These are phyloP conservation scores for Leptoxyphium fumago DNA, from an alignment of 2,329 filamentous ascomycete species.

Conservation along the genomic window DNA sequence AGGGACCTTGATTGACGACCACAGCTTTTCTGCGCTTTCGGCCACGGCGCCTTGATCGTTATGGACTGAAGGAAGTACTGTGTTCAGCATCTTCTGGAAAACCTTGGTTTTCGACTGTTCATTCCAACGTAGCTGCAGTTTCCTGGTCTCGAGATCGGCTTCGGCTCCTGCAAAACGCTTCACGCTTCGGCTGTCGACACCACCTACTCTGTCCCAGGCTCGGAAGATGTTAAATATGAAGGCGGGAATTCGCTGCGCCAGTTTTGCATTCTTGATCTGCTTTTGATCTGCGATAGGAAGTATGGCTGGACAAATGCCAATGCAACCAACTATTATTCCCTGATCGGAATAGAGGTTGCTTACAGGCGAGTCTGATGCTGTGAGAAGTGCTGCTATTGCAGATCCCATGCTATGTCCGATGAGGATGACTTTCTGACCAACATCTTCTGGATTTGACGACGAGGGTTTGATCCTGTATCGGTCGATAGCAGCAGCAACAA, in stretches of 20 bases:
- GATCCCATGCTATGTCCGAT: conserved; percentile 88
- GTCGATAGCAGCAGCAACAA: conserved; percentile 62
- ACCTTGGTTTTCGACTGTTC: conserved; percentile 68
- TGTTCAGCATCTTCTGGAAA: conserved; percentile 59
- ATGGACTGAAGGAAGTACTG: not conserved
- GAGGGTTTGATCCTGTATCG: conserved; percentile 51
- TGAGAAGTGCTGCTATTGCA: conserved; percentile 58
- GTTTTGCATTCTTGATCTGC: conserved; percentile 34
- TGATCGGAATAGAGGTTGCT: conserved; percentile 37
- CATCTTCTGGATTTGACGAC: conserved; percentile 6
- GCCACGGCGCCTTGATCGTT: conserved; percentile 37
- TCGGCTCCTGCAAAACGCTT: conserved; percentile 56
- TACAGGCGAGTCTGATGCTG: conserved; percentile 43
- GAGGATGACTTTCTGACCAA: conserved; percentile 56
- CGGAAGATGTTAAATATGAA: conserved; percentile 64
- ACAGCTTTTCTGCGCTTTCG: conserved; percentile 42
- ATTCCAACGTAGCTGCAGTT: conserved; percentile 62
- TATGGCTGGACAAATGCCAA: conserved; percentile 69
- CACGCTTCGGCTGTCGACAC: conserved; percentile 63
- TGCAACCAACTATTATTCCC: conserved; percentile 52
- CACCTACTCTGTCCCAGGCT: conserved; percentile 64
- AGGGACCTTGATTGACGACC: conserved; percentile 58
- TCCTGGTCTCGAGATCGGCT: conserved; percentile 50
- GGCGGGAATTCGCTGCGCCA: conserved; percentile 53
- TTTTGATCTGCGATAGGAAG: conserved; percentile 29